Evolutionary conservation across 1,139 yeast genomes (phyloP).

Genomic region (Schizosaccharomyces versatilis): DNA sequence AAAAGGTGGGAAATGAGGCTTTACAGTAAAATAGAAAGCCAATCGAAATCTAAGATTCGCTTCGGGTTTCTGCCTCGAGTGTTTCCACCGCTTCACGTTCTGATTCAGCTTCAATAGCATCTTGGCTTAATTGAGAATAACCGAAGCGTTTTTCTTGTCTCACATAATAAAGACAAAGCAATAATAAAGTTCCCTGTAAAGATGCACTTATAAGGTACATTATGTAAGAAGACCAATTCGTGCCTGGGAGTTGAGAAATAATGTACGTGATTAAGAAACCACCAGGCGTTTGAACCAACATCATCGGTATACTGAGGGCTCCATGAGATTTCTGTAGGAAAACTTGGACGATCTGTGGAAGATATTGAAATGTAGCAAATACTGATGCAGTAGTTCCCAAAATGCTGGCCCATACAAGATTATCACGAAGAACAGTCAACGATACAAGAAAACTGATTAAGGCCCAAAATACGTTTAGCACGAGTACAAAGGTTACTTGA

Average conservation of each 20-base stretch:
- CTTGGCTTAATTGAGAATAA: too few species aligned
- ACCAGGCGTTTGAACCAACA: slow-evolving; percentile 79
- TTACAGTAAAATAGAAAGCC: too few species aligned
- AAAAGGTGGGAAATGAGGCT: too few species aligned
- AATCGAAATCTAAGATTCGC: too few species aligned
- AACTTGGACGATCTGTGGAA: slow-evolving; percentile 64
- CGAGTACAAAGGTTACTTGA: neutral
- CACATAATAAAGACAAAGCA: slow-evolving; percentile 30
- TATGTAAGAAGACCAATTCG: slow-evolving; percentile 75
- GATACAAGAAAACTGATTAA: slow-evolving; percentile 19
- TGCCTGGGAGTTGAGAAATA: slow-evolving; percentile 46
- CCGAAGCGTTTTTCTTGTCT: slow-evolving; percentile 8
- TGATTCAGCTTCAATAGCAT: too few species aligned
- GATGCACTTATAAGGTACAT: slow-evolving; percentile 55
- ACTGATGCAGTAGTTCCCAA: slow-evolving; percentile 34
- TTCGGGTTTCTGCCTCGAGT: too few species aligned
- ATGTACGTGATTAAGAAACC: slow-evolving; percentile 60
- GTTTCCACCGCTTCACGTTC: too few species aligned
- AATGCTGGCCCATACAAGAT: slow-evolving; percentile 26
- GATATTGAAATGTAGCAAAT: slow-evolving; percentile 47
- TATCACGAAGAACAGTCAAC: slow-evolving; percentile 17
- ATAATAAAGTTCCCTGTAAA: slow-evolving; percentile 35
- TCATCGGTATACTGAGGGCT: slow-evolving; percentile 56
- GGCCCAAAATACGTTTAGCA: slow-evolving; percentile 12
- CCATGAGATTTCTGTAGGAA: slow-evolving; percentile 54